Evolutionary conservation across 75 land plant genomes (phyloP).

Genomic region (Selaginella moellendorffii): DNA sequence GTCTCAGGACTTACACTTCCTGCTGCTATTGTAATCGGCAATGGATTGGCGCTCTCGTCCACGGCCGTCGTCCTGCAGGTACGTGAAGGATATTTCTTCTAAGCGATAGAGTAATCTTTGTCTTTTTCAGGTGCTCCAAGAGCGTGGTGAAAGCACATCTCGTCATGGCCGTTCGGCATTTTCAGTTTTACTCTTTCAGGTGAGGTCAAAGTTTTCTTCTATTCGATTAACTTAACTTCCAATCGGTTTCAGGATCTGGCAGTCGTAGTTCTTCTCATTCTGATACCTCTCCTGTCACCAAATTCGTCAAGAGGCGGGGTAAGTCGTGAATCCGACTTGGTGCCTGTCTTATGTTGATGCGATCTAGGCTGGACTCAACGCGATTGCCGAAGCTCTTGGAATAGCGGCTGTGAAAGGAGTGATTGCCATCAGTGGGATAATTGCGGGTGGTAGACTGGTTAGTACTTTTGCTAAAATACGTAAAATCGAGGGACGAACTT

Average conservation of each 20-base stretch:
- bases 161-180: conserved; percentile 99
- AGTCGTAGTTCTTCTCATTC: conserved; percentile 86
- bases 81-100: too few relatives aligned
- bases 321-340: too few relatives aligned
- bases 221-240: background rate
- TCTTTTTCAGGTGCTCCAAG: conserved; percentile 74
- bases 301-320: conserved; percentile 99
- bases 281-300: conserved; percentile 95
- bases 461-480: background rate
- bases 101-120: too few relatives aligned
- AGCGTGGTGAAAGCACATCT: conserved; percentile 96
- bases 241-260: conserved; percentile 66
- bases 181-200: conserved; percentile 97
- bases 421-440: conserved; percentile 80
- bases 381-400: conserved; percentile 96
- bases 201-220: background rate
- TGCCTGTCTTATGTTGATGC: too few relatives aligned
- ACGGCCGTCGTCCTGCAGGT: conserved; percentile 99
- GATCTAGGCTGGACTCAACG: conserved; percentile 84
- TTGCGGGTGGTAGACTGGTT: conserved; percentile 99
- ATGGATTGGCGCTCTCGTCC: conserved; percentile 93
- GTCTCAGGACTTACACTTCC: conserved; percentile 61
- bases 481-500: background rate
- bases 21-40: conserved; percentile 94
- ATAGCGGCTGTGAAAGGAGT: conserved; percentile 87